Evolutionary conservation across 345 rosid genomes (phyloP).

Genomic region (Aquilaria malaccensis): DNA sequence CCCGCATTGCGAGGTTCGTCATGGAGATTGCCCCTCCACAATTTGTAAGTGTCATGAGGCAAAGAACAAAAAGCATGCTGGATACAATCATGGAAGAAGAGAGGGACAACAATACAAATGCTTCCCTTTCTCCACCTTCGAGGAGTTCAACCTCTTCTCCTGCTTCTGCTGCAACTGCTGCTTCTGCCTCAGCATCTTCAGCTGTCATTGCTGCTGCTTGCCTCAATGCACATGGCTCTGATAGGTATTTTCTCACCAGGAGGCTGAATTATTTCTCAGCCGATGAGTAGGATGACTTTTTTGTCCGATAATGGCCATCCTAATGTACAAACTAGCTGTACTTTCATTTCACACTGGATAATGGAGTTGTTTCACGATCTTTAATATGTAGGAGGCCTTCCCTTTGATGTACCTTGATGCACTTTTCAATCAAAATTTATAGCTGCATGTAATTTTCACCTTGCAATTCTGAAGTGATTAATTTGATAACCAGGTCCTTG

Average conservation of each 20-base stretch:
- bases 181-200: constrained; percentile 10
- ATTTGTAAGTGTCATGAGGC: constrained; percentile 60
- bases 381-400: constrained; percentile 15
- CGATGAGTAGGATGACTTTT: constrained; percentile 13
- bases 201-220: constrained; percentile 8
- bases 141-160: constrained; percentile 20
- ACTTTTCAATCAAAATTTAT: neutral
- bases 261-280: constrained; percentile 23
- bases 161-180: neutral
- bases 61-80: constrained; percentile 48
- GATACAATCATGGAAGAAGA: constrained; percentile 89
- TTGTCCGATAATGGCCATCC: too few relatives aligned
- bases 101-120: constrained; percentile 30
- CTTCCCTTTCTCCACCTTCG: constrained; percentile 24
- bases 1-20: constrained; percentile 53
- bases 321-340: too few relatives aligned
- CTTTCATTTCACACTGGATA: constrained; percentile 22
- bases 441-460: neutral
- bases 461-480: constrained; percentile 1
- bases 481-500: neutral
- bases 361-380: constrained; percentile 22
- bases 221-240: constrained; percentile 12
- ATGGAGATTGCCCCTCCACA: constrained; percentile 90
- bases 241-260: constrained; percentile 27
- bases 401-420: constrained; percentile 1